Evolutionary conservation across 805 yeast species (phyloP).

Genomic region (Pichia insulana): DNA sequence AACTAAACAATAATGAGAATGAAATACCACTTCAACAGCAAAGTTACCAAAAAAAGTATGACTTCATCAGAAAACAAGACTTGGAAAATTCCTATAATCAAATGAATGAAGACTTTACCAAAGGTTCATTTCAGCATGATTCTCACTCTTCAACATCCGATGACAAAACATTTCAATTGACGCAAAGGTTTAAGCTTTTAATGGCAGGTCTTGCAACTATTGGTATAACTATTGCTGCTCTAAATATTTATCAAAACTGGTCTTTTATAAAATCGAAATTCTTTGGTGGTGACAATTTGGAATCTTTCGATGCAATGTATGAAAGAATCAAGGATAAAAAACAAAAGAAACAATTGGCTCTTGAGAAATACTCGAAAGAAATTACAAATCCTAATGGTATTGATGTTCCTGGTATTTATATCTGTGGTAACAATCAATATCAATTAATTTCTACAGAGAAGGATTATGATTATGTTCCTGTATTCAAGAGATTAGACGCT

Average conservation of each 20-base stretch:
- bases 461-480: constrained; percentile 25
- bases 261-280: constrained; percentile 30
- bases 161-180: constrained; percentile 30
- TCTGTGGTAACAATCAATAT: constrained; percentile 51
- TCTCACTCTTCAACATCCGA: neutral
- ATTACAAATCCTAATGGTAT: constrained; percentile 31
- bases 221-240: constrained; percentile 32
- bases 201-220: constrained; percentile 35
- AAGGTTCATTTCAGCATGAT: neutral
- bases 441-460: constrained; percentile 25
- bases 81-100: constrained; percentile 6
- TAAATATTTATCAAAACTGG: constrained; percentile 31
- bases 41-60: constrained; percentile 7
- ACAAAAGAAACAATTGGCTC: constrained; percentile 13
- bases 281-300: constrained; percentile 25
- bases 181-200: constrained; percentile 37
- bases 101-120: neutral
- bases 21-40: neutral
- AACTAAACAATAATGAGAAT: neutral
- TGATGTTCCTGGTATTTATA: constrained; percentile 47
- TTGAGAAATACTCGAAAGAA: constrained; percentile 15
- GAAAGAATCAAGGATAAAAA: constrained; percentile 23
- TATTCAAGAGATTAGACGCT: constrained; percentile 52
- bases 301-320: constrained; percentile 31
- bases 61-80: constrained; percentile 8